These are phyloP conservation scores for Ascochyta viciae-villosae DNA, from an alignment of 2,329 filamentous ascomycete species.

Conservation along the genomic window DNA sequence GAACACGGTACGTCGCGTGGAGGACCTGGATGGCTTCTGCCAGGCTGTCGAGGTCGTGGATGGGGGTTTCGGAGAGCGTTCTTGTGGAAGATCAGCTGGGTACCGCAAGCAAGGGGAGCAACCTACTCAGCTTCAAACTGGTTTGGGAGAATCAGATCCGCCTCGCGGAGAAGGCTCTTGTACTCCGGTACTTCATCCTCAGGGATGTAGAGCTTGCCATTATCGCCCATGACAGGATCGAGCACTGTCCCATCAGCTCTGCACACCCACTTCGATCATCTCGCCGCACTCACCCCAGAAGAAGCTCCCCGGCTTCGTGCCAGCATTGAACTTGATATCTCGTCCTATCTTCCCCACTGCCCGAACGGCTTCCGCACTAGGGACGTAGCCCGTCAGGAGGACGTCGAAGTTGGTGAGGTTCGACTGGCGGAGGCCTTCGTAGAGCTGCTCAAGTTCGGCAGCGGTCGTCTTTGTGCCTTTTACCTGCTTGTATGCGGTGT, in stretches of 20 bases:
- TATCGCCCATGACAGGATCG: slow-evolving; percentile 98
- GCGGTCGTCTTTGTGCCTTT: slow-evolving; percentile 84
- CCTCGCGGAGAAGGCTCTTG: slow-evolving; percentile 76
- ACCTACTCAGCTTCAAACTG: slow-evolving; percentile 95
- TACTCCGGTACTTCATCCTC: slow-evolving; percentile 93
- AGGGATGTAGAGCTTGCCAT: slow-evolving; percentile 88
- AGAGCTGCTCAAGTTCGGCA: slow-evolving; percentile 82
- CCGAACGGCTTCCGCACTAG: slow-evolving; percentile 82
- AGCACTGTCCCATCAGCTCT: slow-evolving; percentile 64
- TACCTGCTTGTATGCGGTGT: slow-evolving; percentile 89
- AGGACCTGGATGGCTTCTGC: slow-evolving; percentile 76
- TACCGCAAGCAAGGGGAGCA: not conserved
- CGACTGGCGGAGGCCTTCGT: slow-evolving; percentile 81
- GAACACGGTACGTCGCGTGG: slow-evolving; percentile 77
- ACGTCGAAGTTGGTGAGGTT: slow-evolving; percentile 90
- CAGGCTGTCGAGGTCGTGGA: slow-evolving; percentile 76
- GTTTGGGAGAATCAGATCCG: slow-evolving; percentile 93
- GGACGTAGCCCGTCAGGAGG: slow-evolving; percentile 93
- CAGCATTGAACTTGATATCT: slow-evolving; percentile 74
- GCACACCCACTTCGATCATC: no score
- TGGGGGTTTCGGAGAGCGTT: slow-evolving; percentile 82
- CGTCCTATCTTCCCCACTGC: slow-evolving; percentile 84
- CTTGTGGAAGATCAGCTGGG: slow-evolving; percentile 53
- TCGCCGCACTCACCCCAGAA: slow-evolving; percentile 74
- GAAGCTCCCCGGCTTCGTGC: slow-evolving; percentile 73